Base-by-base conservation (phyloP, 352 stramenopile species). In the Globisporangium cederbergense region DNA sequence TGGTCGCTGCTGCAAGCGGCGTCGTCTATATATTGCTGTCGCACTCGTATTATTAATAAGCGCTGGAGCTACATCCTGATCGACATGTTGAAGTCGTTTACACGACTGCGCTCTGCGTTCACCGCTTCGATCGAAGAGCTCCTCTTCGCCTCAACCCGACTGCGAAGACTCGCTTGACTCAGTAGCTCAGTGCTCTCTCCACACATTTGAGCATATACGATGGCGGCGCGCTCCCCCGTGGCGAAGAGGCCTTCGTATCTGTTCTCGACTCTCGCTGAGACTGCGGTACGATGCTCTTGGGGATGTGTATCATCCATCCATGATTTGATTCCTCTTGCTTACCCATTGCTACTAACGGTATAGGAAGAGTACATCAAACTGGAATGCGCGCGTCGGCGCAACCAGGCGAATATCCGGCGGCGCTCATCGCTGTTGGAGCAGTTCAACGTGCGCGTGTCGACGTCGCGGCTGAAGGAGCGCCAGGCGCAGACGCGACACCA, bases 361-460 rank as follows among this genome's bases (percentile, higher is more conserved):
- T 13, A 90, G 79, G 82, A 87, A 22, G 67, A 87, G 32, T 81
- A 77, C 46, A 78, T 88, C 52, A 77, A 83, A 43, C 65, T 87
- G 34, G 79, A 88, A 75, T 84, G 70, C 47, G 72, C 64, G 30
- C 78, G 78, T 1, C 70, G 79, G 16, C 79, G 79, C 55, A 86
- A 87, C 43, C 74, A 83, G 56, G 51, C 54, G 50, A 66, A 54
- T 58, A 52, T 72, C n/a, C 67, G 74, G n/a, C 78, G 75, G 0
- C 71, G 78, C 16, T 73, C 72, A 11, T 85, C 75, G 32, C 67
- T 88, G 18, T 65, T 71, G 32, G 76, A 83, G 13, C 78, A 88
- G 56, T 89, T 78, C 54, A 64, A 67, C 28, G 67, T 89, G 13
- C 61, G 61, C 1, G 57, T 57, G 5, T 70, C 77, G n/a, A 74